Conservation (phyloP, 2,329 filamentous ascomycete genomes). For the Colletotrichum sp. region DNA sequence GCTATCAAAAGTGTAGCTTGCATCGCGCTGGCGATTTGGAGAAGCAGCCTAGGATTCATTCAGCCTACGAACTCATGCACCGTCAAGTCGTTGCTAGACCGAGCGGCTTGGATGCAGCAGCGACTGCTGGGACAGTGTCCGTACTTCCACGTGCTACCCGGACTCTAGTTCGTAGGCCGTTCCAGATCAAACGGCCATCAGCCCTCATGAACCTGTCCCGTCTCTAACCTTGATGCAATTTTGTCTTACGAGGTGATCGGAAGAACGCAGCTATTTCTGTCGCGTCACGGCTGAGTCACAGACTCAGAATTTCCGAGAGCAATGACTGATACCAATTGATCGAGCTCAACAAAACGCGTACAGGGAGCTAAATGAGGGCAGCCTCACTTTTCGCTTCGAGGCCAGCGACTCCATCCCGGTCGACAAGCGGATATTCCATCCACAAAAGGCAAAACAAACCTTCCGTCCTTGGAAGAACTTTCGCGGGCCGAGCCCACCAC, state of each 20-base stretch:
- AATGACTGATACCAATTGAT: neutral
- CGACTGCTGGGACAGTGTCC: neutral
- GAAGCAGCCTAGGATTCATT: neutral
- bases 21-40: neutral
- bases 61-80: neutral
- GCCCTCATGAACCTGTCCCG: neutral
- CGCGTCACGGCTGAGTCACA: neutral
- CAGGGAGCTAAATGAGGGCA: neutral
- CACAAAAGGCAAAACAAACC: neutral
- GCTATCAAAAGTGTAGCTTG: neutral
- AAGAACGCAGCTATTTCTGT: neutral
- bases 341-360: neutral
- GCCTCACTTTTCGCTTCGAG: slow-evolving; percentile 2
- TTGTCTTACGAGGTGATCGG: neutral
- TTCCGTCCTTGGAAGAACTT: neutral
- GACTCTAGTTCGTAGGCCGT: neutral
- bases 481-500: slow-evolving; percentile 1
- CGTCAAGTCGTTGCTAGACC: neutral
- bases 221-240: neutral
- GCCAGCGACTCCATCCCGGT: neutral
- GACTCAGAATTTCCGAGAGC: neutral
- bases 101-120: neutral
- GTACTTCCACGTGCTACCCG: neutral
- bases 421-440: neutral
- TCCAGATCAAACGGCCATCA: neutral